Evolutionary conservation across 768 basidiomycete species (phyloP), one percentile per base, ranked within the genome.

Genomic region (Lentinula edodes): DNA sequence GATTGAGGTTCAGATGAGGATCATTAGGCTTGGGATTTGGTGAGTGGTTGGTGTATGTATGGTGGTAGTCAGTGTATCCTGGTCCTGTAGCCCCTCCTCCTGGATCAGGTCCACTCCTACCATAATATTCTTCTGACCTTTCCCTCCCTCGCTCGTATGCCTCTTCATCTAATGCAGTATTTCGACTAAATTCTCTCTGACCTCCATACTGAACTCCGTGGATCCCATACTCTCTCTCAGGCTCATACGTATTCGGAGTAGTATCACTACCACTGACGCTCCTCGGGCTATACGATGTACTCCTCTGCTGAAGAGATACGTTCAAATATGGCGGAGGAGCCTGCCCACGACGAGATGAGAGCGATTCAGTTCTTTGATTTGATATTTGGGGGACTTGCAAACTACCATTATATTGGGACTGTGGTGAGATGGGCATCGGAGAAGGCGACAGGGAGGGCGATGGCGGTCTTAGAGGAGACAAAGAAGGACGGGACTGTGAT

Each of bases 401-500:
- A 38, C 36, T 54, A 3, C 12, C 39, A 18, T 20, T 23, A 39
- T 48, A 48, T n/a, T 39, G 53, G 7, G 35, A 41, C 9, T 56
- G 38, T 23, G 41, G 18, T 6, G 38, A 56, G 18, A 56, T 41
- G 38, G 55, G 23, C 38, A n/a, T 43, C 13, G 55, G 55, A 20
- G 38, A 41, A 43, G 55, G 55, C 7, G 55, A 56, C 16, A 54
- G 38, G 34, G 53, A 54, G 20, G 53, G 53, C 8, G 53, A 54
- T 12, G 38, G 39, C 2, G 53, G 38, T 7, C 23, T 38, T 23
- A 32, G 53, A 39, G 35, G 53, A 5, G 53, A 39, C 57, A 81
- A 73, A 82, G 85, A 86, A 13, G 81, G 76, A n/a, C 79, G 81
- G 43, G 76, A 48, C 58, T 60, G 62, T 46, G 76, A 48, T 57